Base-by-base conservation (phyloP, 352 stramenopile species). In the Phytophthora ohioensis region DNA sequence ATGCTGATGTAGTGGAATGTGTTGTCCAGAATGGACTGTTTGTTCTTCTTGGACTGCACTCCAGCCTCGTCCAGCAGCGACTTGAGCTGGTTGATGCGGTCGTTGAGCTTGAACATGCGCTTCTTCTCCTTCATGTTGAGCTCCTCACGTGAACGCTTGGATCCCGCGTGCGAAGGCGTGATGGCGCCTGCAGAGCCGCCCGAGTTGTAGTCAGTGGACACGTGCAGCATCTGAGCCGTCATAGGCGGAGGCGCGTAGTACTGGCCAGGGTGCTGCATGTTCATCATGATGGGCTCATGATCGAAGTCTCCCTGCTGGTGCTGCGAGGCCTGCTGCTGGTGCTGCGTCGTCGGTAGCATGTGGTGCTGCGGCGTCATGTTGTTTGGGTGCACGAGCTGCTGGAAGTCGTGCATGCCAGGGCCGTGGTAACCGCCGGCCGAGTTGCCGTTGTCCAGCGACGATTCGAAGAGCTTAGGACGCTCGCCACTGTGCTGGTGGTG, bases 61-160 rank as follows among this genome's bases (percentile, higher is more conserved):
- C 83, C 83, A 3, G 83, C 83, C 34, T 90, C 79, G 55, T 87
- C 79, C 12, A 87, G 71, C 38, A 88, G 55, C 3, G 76, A 64
- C 69, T 91, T 92, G 34, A 93, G 78, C 64, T 91, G 76, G 53
- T 82, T 91, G 69, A 94, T 94, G 57, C 84, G 85, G 67, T 94
- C 85, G 65, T 94, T 94, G 5, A 94, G 78, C 76, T 94, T 94
- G 73, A 92, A 93, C 87, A 94, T 93, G 68, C 87, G 85, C 76
- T 93, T 94, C 78, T 94, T 94, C 67, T 94, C 87, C 69, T 93
- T 93, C 55, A 93, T 71, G 62, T 94, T 94, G 21, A 94, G 76
- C 41, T 94, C 87, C 59, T 94, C 84, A 30, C 87, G 87, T 15
- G 82, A 92, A 48, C 85, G 85, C 72, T 87, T 91, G 43, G 81